A percentile compares a stretch with the other conserved stretches of the same genome.
These are phyloP conservation scores for Centella asiatica DNA, from an alignment of 129 eudicot genomes.

Conservation along the genomic window DNA sequence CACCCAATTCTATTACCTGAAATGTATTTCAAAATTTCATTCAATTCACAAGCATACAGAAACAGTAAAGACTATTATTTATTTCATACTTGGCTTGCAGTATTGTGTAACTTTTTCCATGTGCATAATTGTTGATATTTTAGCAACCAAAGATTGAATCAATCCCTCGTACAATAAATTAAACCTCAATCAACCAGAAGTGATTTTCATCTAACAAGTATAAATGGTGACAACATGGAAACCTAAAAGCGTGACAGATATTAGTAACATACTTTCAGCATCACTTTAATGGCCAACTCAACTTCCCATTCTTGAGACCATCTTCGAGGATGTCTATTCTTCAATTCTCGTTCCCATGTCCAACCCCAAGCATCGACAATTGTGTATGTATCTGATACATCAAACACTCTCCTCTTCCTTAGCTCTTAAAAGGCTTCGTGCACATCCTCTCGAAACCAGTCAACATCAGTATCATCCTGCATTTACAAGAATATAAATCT, in stretches of 20 bases:
- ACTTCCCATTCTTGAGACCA: constrained; percentile 99
- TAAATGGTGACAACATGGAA: not conserved
- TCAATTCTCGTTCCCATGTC: constrained; percentile 89
- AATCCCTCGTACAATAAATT: not conserved
- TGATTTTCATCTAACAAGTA: not conserved
- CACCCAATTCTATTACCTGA: constrained; percentile 94
- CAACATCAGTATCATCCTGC: constrained; percentile 84
- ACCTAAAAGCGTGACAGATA: not conserved
- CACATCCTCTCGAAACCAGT: constrained; percentile 80
- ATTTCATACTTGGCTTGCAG: too few species aligned
- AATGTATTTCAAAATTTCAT: constrained; percentile 11
- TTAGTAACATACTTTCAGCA: constrained; percentile 51
- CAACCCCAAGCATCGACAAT: constrained; percentile 98
- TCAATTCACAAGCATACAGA: constrained; percentile 5
- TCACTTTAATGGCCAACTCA: constrained; percentile 78
- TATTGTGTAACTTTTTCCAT: too few species aligned
- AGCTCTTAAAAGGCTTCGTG: constrained; percentile 79
- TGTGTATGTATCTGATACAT: constrained; percentile 84
- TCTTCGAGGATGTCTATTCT: constrained; percentile 64
- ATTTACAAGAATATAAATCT: not conserved
- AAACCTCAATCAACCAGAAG: not conserved
- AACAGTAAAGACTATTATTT: not conserved
- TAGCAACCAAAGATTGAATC: not conserved
- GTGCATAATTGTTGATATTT: too few species aligned
- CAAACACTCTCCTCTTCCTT: constrained; percentile 62